phyloP scores from a whole-genome alignment of 768 basidiomycete species.

The Leccinum subgranulosum region DNA sequence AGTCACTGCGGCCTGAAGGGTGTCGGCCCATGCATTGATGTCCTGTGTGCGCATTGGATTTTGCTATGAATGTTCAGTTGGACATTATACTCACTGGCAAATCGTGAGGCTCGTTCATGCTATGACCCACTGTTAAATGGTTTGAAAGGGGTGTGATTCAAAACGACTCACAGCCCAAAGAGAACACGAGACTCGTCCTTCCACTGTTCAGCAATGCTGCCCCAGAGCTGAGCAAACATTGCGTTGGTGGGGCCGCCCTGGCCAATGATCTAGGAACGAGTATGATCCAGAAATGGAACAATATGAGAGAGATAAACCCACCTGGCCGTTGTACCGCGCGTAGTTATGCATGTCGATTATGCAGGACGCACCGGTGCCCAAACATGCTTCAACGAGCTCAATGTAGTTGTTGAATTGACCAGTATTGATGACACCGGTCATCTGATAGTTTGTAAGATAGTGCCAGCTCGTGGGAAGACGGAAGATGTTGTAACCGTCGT shows the following conservation, averaged over 20 bases:
- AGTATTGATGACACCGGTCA: slow-evolving; percentile 39
- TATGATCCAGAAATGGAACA: background rate
- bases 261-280: slow-evolving; percentile 46
- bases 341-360: slow-evolving; percentile 63
- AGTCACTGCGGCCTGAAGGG: slow-evolving; percentile 57
- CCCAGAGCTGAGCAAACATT: slow-evolving; percentile 53
- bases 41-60: slow-evolving; percentile 12
- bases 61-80: background rate
- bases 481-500: slow-evolving; percentile 56
- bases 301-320: slow-evolving; percentile 11
- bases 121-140: slow-evolving; percentile 13
- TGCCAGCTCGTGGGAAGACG: slow-evolving; percentile 64
- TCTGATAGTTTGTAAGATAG: slow-evolving; percentile 39
- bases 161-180: slow-evolving; percentile 44
- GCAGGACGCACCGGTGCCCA: slow-evolving; percentile 49
- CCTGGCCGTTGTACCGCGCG: slow-evolving; percentile 50
- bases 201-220: slow-evolving; percentile 49
- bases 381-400: slow-evolving; percentile 38
- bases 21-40: slow-evolving; percentile 45
- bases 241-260: slow-evolving; percentile 59
- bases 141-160: background rate
- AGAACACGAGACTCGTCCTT: slow-evolving; percentile 38
- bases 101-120: slow-evolving; percentile 67
- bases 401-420: slow-evolving; percentile 50
- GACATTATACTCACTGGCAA: slow-evolving; percentile 32